Evolutionary conservation across 2,329 filamentous ascomycete species (phyloP).

Genomic region (Nothophaeocryptopus gaeumannii): DNA sequence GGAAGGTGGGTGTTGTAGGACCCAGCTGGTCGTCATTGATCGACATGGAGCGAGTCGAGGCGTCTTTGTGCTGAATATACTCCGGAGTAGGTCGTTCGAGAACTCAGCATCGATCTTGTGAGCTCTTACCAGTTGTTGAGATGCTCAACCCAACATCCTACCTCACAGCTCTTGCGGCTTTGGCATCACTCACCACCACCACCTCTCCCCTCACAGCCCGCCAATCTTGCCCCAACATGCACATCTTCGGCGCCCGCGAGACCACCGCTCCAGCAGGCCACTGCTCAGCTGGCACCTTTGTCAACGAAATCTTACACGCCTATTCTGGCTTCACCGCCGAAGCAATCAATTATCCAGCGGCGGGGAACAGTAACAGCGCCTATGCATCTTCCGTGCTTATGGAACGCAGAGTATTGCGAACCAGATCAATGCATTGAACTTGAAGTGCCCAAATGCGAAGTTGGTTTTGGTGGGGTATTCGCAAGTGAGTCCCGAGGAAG

Average conservation of each 20-base stretch:
- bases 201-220: background rate
- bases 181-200: background rate
- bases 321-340: constrained; percentile 42
- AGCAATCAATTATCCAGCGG: constrained; percentile 52
- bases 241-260: constrained; percentile 46
- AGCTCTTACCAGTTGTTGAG: too few species aligned
- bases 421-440: constrained; percentile 24
- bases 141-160: too few species aligned
- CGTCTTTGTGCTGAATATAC: too few species aligned
- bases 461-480: constrained; percentile 31
- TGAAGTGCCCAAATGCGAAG: constrained; percentile 26
- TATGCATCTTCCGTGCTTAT: constrained; percentile 59
- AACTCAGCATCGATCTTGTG: background rate
- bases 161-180: too few species aligned
- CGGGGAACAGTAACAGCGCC: constrained; percentile 54
- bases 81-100: too few species aligned
- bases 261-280: constrained; percentile 43
- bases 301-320: constrained; percentile 41
- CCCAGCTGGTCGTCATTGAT: too few species aligned
- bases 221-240: constrained; percentile 40
- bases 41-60: too few species aligned
- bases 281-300: constrained; percentile 40
- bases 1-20: too few species aligned
- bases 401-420: constrained; percentile 46
- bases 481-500: constrained; percentile 39